Evolutionary conservation across 495 filamentous ascomycete genomes (phyloP), one percentile per base, ranked within the genome.

Genomic region (Delitschia confertaspora): DNA sequence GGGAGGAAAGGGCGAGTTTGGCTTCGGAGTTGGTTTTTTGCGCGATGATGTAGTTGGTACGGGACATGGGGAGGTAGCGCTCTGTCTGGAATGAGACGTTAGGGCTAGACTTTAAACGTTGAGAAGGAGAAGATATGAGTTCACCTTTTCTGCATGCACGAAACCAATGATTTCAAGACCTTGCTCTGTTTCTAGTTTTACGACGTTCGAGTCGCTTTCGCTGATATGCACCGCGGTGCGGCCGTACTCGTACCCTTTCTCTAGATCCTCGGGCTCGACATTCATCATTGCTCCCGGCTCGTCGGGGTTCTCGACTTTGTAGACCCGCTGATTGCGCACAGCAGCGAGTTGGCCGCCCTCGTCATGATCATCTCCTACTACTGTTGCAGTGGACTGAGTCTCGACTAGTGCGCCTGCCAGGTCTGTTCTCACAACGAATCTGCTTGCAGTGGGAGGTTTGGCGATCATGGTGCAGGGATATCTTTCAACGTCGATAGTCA

Each of bases 191-290:
- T 93, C 80, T 22, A 94, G 67, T 38, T 78, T 84, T 2, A 83
- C 88, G 37, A 94, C 72, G 34, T 84, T 80, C 49, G 81, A 70
- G 47, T 99, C 93, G 1, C 80, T 80, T 48, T 83, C 79, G 51
- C 74, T 82, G 53, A 99, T 93, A 49, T 82, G 80, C 1, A 96
- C 88, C 0, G 85, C 85, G 0, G 89, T 95, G 27, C 85, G 74
- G 39, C 93, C 93, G 62, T 96, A 99, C 55, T 85, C 82, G 57
- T 91, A 99, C 0, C 93, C 93, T 57, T 85, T 93, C 24, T 84
- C 88, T 25, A 96, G 70, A 24, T 91, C 80, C 9, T 93, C 88
- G 22, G 75, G 76, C 6, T 80, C 76, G 22, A 99, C 80, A 38
- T 95, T 88, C 42, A 72, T 71, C 64, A 93, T 96, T 3, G 84